Evolutionary conservation across 73 alveolate species (phyloP), one percentile per base, ranked within the genome.

Genomic region (Blepharisma stoltei): DNA sequence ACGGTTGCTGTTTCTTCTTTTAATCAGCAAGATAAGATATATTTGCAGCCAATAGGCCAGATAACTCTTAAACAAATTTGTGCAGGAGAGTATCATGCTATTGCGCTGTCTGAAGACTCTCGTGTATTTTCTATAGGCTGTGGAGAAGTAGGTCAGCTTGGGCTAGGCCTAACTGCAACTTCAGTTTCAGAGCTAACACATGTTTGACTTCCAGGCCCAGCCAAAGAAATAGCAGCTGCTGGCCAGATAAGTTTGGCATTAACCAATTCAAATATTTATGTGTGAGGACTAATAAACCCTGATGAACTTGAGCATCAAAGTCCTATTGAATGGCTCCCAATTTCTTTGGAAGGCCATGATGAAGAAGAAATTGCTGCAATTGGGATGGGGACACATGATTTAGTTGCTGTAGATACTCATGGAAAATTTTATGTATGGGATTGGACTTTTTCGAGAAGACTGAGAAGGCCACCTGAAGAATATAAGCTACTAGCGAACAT

Each of bases 181-280:
- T 60, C 45, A 18, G 37, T 11, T 60, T 14, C 11, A 25, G 37
- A 8, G 18, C 23, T 60, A 1, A 60, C 48, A 8, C 37, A n/a
- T 8, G 73, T 60, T 14, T n/a, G 48, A 2, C 11, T 60, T n/a
- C 38, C 49, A 14, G 18, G 49, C 2, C 18, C 18, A 18, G 11
- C 49, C 45, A 60, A 60, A 25, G 46, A 14, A 14, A 32, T 32
- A 32, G n/a, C 23, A 14, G 14, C 46, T 60, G 18, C 14, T 60
- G 73, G 73, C 2, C 73, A 60, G 73, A 60, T 60, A 14, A 60
- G 73, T 60, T n/a, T 60, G 48, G 73, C 73, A 14, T 8, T 60
- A 9, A 60, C 46, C 45, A 9, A 9, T 18, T 20, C 38, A 9
- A 60, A n/a, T 60, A 38, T 60, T 60, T 60, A 60, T 60, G 73